Conservation (phyloP, 768 basidiomycete genomes). For the Phanerodontia chrysosporium region DNA sequence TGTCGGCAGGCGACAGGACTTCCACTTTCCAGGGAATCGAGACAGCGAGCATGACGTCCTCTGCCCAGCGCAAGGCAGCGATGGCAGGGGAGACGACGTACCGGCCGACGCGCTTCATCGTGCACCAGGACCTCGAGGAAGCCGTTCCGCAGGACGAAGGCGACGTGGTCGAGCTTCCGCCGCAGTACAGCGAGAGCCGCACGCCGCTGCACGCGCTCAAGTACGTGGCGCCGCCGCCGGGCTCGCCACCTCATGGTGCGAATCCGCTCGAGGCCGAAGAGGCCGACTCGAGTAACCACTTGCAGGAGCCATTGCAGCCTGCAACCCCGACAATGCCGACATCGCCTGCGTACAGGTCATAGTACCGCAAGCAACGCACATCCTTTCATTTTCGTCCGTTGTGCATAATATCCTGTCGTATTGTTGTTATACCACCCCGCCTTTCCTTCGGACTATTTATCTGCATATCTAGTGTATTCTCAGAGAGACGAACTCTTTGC, state of each 20-base stretch:
- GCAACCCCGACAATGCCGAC: conserved; percentile 2
- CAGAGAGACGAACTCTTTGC: neutral
- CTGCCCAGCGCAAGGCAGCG: conserved; percentile 49
- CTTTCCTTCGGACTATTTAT: conserved; percentile 13
- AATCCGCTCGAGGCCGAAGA: conserved; percentile 10
- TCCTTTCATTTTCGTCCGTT: neutral
- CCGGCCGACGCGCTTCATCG: conserved; percentile 41
- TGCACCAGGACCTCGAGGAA: conserved; percentile 72
- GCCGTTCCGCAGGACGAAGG: conserved; percentile 38
- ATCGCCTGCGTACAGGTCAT: neutral
- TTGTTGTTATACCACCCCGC: neutral
- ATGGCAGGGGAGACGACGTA: conserved; percentile 44
- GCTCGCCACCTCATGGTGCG: neutral
- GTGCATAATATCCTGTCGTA: neutral
- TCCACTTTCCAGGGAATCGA: neutral
- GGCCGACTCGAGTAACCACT: conserved; percentile 1
- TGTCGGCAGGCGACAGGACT: neutral
- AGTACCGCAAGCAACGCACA: neutral
- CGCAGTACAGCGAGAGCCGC: conserved; percentile 59
- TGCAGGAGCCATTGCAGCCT: conserved; percentile 10
- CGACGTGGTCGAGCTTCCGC: conserved; percentile 70
- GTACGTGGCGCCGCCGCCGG: conserved; percentile 8
- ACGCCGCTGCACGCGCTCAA: conserved; percentile 19
- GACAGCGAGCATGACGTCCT: conserved; percentile 35
- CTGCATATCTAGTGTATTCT: conserved; percentile 2